Conservation (phyloP, 495 filamentous ascomycete genomes). For the Aspergillus egyptiacus region DNA sequence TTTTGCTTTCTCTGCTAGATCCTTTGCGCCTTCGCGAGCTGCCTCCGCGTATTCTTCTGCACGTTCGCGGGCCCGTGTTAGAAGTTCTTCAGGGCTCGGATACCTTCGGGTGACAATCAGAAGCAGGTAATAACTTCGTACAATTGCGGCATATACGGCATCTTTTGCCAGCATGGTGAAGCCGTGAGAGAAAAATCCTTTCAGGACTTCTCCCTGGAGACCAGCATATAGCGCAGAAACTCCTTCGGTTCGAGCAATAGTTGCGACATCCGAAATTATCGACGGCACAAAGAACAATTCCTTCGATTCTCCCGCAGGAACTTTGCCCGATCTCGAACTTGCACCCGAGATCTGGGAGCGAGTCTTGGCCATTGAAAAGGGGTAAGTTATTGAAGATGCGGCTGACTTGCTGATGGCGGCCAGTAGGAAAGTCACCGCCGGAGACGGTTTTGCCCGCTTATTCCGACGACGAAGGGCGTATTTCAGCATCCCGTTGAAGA, state of each 20-base stretch:
- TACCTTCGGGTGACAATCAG: constrained; percentile 36
- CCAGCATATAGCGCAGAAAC: constrained; percentile 69
- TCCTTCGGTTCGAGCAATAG: constrained; percentile 64
- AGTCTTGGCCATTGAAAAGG: constrained; percentile 76
- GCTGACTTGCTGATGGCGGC: constrained; percentile 77
- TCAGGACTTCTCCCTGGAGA: constrained; percentile 67
- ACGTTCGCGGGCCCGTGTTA: constrained; percentile 39
- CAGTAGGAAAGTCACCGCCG: constrained; percentile 59
- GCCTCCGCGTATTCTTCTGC: constrained; percentile 41
- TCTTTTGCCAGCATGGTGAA: constrained; percentile 90
- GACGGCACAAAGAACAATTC: constrained; percentile 36
- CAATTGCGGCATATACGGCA: constrained; percentile 64
- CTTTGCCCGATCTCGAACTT: background rate
- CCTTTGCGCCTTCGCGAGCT: constrained; percentile 38
- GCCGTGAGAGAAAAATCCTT: constrained; percentile 81
- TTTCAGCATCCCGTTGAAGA: constrained; percentile 68
- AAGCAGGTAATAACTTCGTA: constrained; percentile 57
- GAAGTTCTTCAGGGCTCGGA: constrained; percentile 40
- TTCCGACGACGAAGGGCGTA: constrained; percentile 47
- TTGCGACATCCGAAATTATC: constrained; percentile 56
- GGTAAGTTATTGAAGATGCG: constrained; percentile 78
- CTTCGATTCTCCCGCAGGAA: constrained; percentile 14
- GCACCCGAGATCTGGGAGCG: constrained; percentile 55
- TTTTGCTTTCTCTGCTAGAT: constrained; percentile 29
- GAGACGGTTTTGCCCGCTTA: constrained; percentile 46